Conservation (phyloP, 1,139 yeast genomes). For the Spathaspora sp. region DNA sequence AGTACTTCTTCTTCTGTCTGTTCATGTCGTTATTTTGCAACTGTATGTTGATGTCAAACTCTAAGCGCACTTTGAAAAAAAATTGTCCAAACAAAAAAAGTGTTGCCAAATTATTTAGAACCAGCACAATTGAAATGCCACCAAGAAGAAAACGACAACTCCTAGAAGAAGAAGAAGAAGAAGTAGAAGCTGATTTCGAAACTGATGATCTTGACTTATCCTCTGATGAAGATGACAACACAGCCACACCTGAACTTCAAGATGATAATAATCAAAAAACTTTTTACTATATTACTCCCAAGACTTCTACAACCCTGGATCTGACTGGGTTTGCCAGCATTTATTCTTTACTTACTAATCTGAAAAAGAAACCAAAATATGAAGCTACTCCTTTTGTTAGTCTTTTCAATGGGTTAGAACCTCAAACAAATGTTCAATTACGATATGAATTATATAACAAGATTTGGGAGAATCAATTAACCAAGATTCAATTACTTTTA, state of each 20-base stretch:
- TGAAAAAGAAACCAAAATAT: conserved; percentile 7
- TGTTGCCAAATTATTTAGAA: background rate
- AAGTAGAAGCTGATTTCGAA: background rate
- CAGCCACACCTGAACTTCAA: background rate
- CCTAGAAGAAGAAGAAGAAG: background rate
- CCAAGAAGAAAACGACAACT: conserved; percentile 2
- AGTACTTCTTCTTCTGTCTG: too few relatives aligned
- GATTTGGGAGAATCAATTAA: conserved; percentile 40
- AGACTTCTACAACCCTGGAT: background rate
- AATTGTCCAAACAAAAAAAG: background rate
- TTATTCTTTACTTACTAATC: conserved; percentile 8
- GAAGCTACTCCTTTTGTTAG: conserved; percentile 30
- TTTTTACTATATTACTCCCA: conserved; percentile 12
- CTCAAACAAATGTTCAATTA: conserved; percentile 27
- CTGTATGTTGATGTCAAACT: too few relatives aligned
- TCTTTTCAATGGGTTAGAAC: conserved; percentile 43
- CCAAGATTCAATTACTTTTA: conserved; percentile 37
- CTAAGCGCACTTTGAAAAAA: background rate
- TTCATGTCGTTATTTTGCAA: background rate
- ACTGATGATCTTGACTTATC: background rate
- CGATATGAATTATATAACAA: conserved; percentile 39
- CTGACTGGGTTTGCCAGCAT: conserved; percentile 3
- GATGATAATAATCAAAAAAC: conserved; percentile 12
- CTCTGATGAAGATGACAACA: background rate
- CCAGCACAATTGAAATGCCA: background rate